Percentiles rank a stretch among this genome's conserved stretches.
phyloP scores from a whole-genome alignment of 192 early-diverging fungal species.

The Podila epigama region DNA sequence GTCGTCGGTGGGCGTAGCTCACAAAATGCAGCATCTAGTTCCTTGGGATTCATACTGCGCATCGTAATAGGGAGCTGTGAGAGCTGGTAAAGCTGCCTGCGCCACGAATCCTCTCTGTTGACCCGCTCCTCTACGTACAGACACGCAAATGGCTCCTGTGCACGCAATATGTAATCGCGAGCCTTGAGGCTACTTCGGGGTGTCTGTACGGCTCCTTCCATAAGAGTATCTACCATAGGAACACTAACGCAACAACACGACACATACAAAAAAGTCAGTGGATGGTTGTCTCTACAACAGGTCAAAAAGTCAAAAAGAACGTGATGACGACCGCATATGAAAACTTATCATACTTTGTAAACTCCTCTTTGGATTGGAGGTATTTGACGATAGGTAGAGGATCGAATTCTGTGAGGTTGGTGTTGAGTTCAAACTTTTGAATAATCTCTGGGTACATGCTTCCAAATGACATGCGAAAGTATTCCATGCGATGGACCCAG shows the following conservation, averaged over 20 bases:
- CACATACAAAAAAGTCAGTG: too few relatives aligned
- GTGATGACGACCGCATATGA: too few relatives aligned
- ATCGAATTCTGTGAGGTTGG: slow-evolving; percentile 27
- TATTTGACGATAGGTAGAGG: slow-evolving; percentile 11
- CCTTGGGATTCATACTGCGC: not conserved
- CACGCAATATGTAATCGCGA: not conserved
- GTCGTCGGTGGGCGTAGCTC: too few relatives aligned
- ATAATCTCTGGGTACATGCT: slow-evolving; percentile 6
- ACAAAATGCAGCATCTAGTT: too few relatives aligned
- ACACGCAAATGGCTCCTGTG: not conserved
- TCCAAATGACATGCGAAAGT: slow-evolving; percentile 19
- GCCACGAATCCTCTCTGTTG: not conserved
- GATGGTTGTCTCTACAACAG: not conserved
- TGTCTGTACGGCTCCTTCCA: too few relatives aligned
- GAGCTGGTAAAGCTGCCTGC: not conserved
- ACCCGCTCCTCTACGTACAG: not conserved
- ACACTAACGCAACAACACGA: too few relatives aligned
- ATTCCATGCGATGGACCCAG: slow-evolving; percentile 6
- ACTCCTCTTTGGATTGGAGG: slow-evolving; percentile 4
- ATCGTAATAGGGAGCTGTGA: not conserved
- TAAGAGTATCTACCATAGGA: too few relatives aligned
- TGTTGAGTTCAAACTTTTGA: slow-evolving; percentile 15
- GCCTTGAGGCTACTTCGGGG: not conserved
- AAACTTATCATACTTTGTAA: too few relatives aligned
- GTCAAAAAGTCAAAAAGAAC: too few relatives aligned